Conservation (phyloP, 768 basidiomycete species). For the Suillus occidentalis region DNA sequence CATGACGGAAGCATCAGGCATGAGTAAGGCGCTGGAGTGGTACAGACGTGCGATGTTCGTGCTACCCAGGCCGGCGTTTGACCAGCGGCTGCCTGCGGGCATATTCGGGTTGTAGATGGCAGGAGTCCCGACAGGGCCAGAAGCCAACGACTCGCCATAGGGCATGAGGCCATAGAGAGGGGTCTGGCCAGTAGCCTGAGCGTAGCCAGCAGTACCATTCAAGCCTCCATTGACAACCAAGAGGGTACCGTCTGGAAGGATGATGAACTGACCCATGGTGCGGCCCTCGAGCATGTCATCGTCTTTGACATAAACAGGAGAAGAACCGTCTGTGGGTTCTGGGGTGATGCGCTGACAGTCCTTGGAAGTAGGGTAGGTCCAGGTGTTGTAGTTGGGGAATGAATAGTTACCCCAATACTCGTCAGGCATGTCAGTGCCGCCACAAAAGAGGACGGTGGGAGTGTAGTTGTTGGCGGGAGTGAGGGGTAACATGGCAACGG, state of each 20-base stretch:
- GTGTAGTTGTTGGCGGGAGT: conserved; percentile 87
- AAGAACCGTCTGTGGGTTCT: conserved; percentile 70
- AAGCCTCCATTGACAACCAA: conserved; percentile 78
- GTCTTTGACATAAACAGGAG: conserved; percentile 62
- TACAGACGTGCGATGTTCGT: conserved; percentile 80
- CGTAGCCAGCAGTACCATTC: conserved; percentile 90
- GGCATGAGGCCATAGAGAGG: conserved; percentile 55
- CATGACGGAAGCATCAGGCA: conserved; percentile 85
- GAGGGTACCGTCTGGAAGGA: conserved; percentile 76
- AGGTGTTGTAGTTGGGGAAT: conserved; percentile 71
- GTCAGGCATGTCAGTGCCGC: conserved; percentile 78
- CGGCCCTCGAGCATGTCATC: conserved; percentile 74
- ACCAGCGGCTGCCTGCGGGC: conserved; percentile 72
- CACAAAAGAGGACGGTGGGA: conserved; percentile 87
- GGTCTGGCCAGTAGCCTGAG: conserved; percentile 51
- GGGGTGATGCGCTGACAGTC: conserved; percentile 87
- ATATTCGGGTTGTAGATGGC: conserved; percentile 81
- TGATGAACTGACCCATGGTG: conserved; percentile 92
- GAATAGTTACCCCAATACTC: conserved; percentile 76
- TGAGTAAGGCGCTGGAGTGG: conserved; percentile 88
- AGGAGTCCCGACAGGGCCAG: conserved; percentile 78
- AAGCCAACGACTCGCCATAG: conserved; percentile 69
- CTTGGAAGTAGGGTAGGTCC: conserved; percentile 62
- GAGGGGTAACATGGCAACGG: conserved; percentile 85
- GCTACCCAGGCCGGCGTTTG: conserved; percentile 57